These are phyloP conservation scores for Schizochytrium sp. DNA, from an alignment of 108 stramenopile species.

Conservation along the genomic window DNA sequence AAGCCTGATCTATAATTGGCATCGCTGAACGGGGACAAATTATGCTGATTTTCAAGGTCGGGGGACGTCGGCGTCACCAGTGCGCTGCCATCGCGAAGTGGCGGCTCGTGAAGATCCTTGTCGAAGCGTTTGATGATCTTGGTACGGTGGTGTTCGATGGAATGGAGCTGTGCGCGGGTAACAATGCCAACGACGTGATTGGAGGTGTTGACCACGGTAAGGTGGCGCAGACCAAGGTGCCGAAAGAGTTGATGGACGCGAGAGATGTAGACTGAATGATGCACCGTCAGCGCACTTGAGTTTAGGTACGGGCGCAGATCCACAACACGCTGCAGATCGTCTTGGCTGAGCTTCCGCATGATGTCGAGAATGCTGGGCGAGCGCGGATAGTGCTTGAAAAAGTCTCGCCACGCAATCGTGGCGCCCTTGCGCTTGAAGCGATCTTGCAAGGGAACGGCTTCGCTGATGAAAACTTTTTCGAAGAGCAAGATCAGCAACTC, in stretches of 20 bases:
- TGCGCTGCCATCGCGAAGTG: too few relatives aligned
- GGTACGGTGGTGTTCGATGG: not conserved
- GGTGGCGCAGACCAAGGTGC: conserved; percentile 18
- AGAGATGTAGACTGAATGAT: not conserved
- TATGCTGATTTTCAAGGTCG: not conserved
- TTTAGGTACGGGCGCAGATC: conserved; percentile 54
- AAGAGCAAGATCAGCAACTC: not conserved
- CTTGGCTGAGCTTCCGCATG: not conserved
- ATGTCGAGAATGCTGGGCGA: conserved; percentile 36
- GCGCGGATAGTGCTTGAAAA: conserved; percentile 35
- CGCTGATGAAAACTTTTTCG: not conserved
- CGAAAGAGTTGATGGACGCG: conserved; percentile 20
- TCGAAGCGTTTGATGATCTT: not conserved
- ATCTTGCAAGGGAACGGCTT: not conserved
- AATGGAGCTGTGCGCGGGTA: conserved; percentile 11
- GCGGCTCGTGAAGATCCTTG: not conserved
- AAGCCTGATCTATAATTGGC: too few relatives aligned
- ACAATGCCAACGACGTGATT: conserved; percentile 23
- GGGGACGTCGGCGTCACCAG: too few relatives aligned
- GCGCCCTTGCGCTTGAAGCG: not conserved
- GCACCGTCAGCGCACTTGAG: conserved; percentile 37
- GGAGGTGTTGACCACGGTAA: conserved; percentile 18
- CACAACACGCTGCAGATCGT: conserved; percentile 19
- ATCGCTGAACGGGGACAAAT: not conserved
- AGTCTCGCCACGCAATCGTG: not conserved